Percentiles rank a stretch among this genome's conserved stretches.
Conservation (phyloP, 2,329 filamentous ascomycete species). For the Orbilia quercus region DNA sequence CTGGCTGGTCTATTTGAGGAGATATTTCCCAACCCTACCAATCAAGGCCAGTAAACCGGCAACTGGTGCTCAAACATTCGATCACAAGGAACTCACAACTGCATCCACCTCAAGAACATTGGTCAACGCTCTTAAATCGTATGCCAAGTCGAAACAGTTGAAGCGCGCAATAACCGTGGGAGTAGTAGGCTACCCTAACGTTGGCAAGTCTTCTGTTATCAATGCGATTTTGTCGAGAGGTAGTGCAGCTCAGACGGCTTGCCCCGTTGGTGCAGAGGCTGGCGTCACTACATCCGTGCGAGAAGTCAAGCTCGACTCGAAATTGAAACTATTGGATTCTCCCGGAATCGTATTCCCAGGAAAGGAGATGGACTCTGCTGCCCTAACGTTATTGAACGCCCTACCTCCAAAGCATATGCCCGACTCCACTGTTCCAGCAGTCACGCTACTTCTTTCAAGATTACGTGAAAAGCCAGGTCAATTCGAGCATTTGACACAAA, state of each 20-base stretch:
- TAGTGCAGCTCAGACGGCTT: conserved; percentile 75
- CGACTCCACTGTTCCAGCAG: conserved; percentile 83
- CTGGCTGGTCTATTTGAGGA: conserved; percentile 85
- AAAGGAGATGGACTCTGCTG: conserved; percentile 71
- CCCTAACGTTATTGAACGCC: conserved; percentile 87
- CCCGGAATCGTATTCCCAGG: conserved; percentile 94
- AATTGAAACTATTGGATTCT: conserved; percentile 91
- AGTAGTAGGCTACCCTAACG: conserved; percentile 94
- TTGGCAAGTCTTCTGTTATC: conserved; percentile 96
- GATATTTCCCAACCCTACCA: conserved; percentile 90
- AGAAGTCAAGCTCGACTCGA: conserved; percentile 92
- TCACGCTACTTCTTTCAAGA: conserved; percentile 83
- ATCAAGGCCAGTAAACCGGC: conserved; percentile 85
- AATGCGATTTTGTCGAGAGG: conserved; percentile 86
- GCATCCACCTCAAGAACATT: conserved; percentile 85
- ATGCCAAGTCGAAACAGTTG: conserved; percentile 81
- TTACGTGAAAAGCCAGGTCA: conserved; percentile 79
- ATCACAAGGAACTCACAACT: conserved; percentile 88
- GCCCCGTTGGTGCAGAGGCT: conserved; percentile 88
- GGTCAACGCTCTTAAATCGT: conserved; percentile 90
- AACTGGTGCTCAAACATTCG: conserved; percentile 87
- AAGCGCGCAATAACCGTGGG: conserved; percentile 91
- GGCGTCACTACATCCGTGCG: conserved; percentile 90
- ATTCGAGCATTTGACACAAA: conserved; percentile 79
- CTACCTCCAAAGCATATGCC: conserved; percentile 93